Base-by-base conservation (phyloP, 1,284 basidiomycete species). In the Rhizoctonia solani region DNA sequence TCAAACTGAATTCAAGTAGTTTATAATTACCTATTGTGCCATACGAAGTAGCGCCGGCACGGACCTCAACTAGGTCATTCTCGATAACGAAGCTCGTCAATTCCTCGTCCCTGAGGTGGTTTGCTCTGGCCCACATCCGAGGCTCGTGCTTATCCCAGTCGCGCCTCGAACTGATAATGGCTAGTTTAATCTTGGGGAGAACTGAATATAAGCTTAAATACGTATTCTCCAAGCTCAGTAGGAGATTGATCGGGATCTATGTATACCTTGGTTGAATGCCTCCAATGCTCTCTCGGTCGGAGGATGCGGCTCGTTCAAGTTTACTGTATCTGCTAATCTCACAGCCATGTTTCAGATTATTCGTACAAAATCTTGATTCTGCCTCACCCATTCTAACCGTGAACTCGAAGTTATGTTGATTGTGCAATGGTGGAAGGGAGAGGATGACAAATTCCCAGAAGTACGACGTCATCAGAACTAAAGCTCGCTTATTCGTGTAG, bases 131-230 rank as follows among this genome's bases (percentile, higher is more conserved):
- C 69, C 69, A 70, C 69, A 70, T 70, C 44, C 68, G 49, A 23
- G 69, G 70, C 54, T 73, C 72, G 67, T 73, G 73, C 9, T 81
- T 80, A 77, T 89, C 80, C 89, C 89, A 90, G 69, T 87, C 73
- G 65, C 77, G 81, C 59, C 89, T 85, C 54, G 87, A 87, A 69
- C 81, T 83, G 68, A 85, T 50, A 71, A 90, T 84, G 73, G 83
- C 86, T 14, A 76, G 61, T 76, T 87, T 89, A 80, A 91, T 87
- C 21, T 73, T 74, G 37, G 75, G 77, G 32, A 84, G 75, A 66
- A 87, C 79, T 59, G 74, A 68, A 4, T 11, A 34, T 30, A 32
- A 37, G n/a, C 14, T 30, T 8, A 16, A 9, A 27, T 19, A 27
- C 16, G n/a, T n/a, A n/a, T n/a, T n/a, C n/a, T n/a, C n/a, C n/a